phyloP scores from a whole-genome alignment of 208 protist species.

The Acanthamoeba healyi region DNA sequence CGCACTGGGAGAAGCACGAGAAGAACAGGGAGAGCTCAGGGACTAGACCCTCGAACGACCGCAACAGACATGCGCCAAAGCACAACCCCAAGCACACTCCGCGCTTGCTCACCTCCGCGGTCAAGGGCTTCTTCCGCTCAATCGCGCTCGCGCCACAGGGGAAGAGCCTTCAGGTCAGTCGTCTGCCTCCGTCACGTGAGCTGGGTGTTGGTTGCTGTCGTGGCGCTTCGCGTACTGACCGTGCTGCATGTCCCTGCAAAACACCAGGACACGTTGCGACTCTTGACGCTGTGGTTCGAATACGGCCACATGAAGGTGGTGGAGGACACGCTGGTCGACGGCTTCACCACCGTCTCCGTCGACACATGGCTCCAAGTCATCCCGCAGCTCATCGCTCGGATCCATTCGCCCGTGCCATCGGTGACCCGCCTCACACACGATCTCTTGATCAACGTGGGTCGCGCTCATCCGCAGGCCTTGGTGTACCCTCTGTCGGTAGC shows the following conservation, averaged over 20 bases:
- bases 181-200: neutral
- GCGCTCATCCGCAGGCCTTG: constrained; percentile 98
- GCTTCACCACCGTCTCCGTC: constrained; percentile 95
- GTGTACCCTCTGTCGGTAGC: constrained; percentile 99
- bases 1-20: constrained; percentile 65
- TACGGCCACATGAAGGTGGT: constrained; percentile 91
- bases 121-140: constrained; percentile 95
- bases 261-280: constrained; percentile 98
- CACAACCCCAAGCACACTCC: constrained; percentile 32
- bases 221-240: neutral
- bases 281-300: constrained; percentile 99
- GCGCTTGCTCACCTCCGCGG: neutral
- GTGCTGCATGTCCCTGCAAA: too few relatives aligned
- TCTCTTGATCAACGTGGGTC: constrained; percentile 95
- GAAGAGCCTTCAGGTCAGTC: constrained; percentile 72
- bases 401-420: constrained; percentile 94
- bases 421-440: constrained; percentile 95
- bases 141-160: constrained; percentile 91
- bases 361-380: constrained; percentile 99
- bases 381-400: constrained; percentile 98
- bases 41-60: neutral
- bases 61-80: neutral
- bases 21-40: neutral
- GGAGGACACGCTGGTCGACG: constrained; percentile 91
- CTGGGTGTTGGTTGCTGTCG: neutral